phyloP scores from a whole-genome alignment of 1,284 basidiomycete genomes.

The Rhodotorula sp. region DNA sequence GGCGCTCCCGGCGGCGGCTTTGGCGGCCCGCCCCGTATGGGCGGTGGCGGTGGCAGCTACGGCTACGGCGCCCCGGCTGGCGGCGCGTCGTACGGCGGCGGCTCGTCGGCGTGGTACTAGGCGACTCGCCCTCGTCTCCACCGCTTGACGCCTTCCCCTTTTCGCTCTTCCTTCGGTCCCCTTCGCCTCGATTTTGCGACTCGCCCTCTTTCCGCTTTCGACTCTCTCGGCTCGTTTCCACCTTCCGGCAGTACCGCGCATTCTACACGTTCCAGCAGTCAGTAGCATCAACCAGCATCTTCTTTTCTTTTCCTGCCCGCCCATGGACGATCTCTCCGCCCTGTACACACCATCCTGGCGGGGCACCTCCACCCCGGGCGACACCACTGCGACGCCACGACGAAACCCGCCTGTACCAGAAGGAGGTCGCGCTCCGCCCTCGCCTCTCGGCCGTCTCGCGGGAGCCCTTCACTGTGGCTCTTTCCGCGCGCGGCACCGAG shows the following conservation, averaged over 20 bases:
- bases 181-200: background rate
- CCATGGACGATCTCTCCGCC: background rate
- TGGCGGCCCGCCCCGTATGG: constrained; percentile 26
- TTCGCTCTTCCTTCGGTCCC: background rate
- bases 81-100: constrained; percentile 15
- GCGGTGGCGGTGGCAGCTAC: constrained; percentile 6
- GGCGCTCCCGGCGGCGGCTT: constrained; percentile 38
- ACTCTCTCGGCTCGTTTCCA: background rate
- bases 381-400: background rate
- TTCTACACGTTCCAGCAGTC: constrained; percentile 11
- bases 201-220: background rate
- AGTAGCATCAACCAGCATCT: constrained; percentile 7
- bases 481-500: too few species aligned
- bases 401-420: background rate
- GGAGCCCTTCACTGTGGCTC: too few species aligned
- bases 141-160: background rate
- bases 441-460: too few species aligned
- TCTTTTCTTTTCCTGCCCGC: background rate
- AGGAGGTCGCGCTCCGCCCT: background rate
- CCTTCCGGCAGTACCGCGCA: background rate
- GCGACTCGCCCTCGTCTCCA: background rate
- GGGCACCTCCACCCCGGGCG: constrained; percentile 5
- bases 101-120: constrained; percentile 30
- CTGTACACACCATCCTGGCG: background rate
- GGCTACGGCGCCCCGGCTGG: constrained; percentile 29